Evolutionary conservation across 1,284 basidiomycete species (phyloP), one percentile per base, ranked within the genome.

Genomic region (Naganishia sp.): DNA sequence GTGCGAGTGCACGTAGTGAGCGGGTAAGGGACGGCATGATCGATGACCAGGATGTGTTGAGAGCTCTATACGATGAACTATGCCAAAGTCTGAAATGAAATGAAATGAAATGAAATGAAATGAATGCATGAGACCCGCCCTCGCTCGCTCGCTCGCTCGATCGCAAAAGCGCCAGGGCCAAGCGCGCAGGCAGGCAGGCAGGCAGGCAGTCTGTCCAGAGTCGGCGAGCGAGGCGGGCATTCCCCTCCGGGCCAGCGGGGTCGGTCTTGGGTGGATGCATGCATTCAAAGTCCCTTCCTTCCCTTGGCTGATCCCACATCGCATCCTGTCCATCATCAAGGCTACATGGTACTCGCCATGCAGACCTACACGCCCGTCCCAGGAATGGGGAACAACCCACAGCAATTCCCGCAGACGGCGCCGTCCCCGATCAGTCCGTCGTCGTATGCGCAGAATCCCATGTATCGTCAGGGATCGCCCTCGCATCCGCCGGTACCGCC

Each of bases 311-410:
- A 6, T 1, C 13, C 3, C 35, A 39, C 35, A 39, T 2, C 10
- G 35, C 35, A 39, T 31, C 13, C 18, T 7, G 6, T 23, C 7
- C 46, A 35, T 46, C 23, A 47, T 15, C 28, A 28, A 41, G 52
- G 52, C 50, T 35, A 21, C 45, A 49, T 32, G 57, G 25, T 13
- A 49, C 21, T 49, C 32, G 21, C 35, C 35, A 61, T 61, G 58
- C 58, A 61, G 58, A 61, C 58, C 49, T 61, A 61, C 18, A 61
- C 58, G 13, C 58, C 58, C 47, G 58, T 61, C 49, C 58, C 58
- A 31, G 58, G 58, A 42, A 61, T 61, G 58, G 58, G 58, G 0
- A 9, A 3, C 35, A 61, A 42, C 39, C 23, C 58, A 1, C 58
- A 61, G 2, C 46, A 51, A 11, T 13, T 39, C 35, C 35, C 35